Evolutionary conservation across 805 yeast genomes (phyloP), one percentile per base, ranked within the genome.

Genomic region (Candida sithepensis): DNA sequence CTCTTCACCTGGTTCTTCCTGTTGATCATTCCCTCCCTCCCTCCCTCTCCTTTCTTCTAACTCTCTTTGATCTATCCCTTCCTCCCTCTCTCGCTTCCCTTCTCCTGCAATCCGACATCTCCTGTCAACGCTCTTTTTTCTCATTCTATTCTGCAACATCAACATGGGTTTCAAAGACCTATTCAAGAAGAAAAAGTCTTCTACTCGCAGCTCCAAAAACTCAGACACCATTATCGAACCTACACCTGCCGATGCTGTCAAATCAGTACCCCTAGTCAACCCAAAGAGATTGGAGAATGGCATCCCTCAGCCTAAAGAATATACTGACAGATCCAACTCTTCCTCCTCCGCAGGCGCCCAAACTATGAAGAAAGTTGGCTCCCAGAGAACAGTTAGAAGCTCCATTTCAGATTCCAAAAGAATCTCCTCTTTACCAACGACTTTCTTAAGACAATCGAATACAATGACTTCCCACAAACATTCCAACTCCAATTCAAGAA

Each of bases 381-480:
- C 38, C 8, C 28, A 37, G 23, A 18, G 14, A 13, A 21, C 39
- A 12, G 42, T 40, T 24, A 42, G 42, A 32, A 10, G 34, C 12
- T 45, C 49, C 1, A 30, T n/a, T 19, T 16, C 46, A 1, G 58
- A 57, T 24, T 39, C 60, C 7, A 59, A 54, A 37, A 41, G 66
- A 38, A 47, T 63, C 2, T 61, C 66, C 4, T 61, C 65, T 16
- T 45, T 63, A 5, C 67, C 67, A 49, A 63, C 67, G 2, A 53
- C 66, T 3, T 63, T 62, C 40, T 43, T 63, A 23, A 54, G 65
- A 40, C 65, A 62, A 45, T 53, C 63, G 16, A 49, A 47, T 41
- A 53, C 53, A 5, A 42, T 47, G n/a, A 43, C 50, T 6, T 49
- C 56, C n/a, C 47, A 52, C 28, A 45, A 45, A 22, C 45, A 52